Conservation (phyloP, 768 basidiomycete genomes). For the Lentinula sp. region DNA sequence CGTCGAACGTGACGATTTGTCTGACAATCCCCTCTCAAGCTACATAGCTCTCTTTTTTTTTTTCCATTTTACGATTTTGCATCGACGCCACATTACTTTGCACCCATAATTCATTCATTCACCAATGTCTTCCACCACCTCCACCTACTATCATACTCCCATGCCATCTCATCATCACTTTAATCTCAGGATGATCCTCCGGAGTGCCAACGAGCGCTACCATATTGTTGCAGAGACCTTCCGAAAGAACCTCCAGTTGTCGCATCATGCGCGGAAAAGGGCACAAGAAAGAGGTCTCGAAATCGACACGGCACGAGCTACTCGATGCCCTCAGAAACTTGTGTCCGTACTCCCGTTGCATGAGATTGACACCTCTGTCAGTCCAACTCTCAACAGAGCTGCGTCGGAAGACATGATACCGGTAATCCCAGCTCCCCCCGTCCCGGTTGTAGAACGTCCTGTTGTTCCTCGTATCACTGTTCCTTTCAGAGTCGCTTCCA, state of each 20-base stretch:
- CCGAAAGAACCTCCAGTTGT: conserved; percentile 28
- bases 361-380: conserved; percentile 23
- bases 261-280: conserved; percentile 41
- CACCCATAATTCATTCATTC: background rate
- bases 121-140: conserved; percentile 1
- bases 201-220: conserved; percentile 36
- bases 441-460: background rate
- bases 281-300: conserved; percentile 37
- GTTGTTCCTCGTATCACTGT: conserved; percentile 3
- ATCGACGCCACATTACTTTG: background rate
- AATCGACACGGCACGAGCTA: conserved; percentile 36
- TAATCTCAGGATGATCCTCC: conserved; percentile 35
- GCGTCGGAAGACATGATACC: conserved; percentile 12
- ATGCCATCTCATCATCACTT: conserved; percentile 22
- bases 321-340: conserved; percentile 27
- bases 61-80: background rate
- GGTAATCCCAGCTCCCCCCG: conserved; percentile 1
- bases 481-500: background rate
- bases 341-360: conserved; percentile 36
- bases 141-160: conserved; percentile 4
- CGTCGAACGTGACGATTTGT: conserved; percentile 1
- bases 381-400: conserved; percentile 7
- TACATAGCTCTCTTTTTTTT: background rate
- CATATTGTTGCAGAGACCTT: conserved; percentile 27
- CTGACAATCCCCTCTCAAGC: conserved; percentile 4